These are phyloP conservation scores for Poa annua DNA, from an alignment of 176 grass and related monocot species.

Conservation along the genomic window DNA sequence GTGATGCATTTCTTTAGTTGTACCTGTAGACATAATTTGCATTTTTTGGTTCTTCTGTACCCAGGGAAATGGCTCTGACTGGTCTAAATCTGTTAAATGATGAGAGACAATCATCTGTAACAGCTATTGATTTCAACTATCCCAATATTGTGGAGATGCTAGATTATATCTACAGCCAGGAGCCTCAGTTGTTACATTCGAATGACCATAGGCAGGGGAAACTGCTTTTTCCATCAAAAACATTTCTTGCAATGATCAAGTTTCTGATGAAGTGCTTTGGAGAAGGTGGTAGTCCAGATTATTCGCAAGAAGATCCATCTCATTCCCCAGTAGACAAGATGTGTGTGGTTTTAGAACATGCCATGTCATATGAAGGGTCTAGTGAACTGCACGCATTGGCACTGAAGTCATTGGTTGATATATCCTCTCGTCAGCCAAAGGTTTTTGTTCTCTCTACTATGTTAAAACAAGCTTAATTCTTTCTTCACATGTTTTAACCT, in stretches of 20 bases:
- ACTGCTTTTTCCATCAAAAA: slow-evolving; percentile 72
- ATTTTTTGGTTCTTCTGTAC: slow-evolving; percentile 42
- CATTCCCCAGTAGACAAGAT: slow-evolving; percentile 58
- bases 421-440: slow-evolving; percentile 72
- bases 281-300: slow-evolving; percentile 44
- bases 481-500: slow-evolving; percentile 35
- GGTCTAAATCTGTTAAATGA: slow-evolving; percentile 81
- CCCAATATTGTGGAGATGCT: slow-evolving; percentile 70
- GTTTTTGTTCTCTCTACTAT: slow-evolving; percentile 46
- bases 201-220: slow-evolving; percentile 57
- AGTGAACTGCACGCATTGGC: slow-evolving; percentile 83
- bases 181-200: slow-evolving; percentile 67
- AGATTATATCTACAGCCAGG: slow-evolving; percentile 69
- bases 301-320: slow-evolving; percentile 50
- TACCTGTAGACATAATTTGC: slow-evolving; percentile 25
- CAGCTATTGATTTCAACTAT: slow-evolving; percentile 60
- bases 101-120: slow-evolving; percentile 53
- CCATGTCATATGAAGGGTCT: slow-evolving; percentile 84
- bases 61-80: slow-evolving; percentile 94
- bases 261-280: slow-evolving; percentile 97
- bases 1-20: slow-evolving; percentile 21
- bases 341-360: slow-evolving; percentile 82
- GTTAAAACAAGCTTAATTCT: slow-evolving; percentile 25
- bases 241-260: slow-evolving; percentile 86
- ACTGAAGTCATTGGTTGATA: slow-evolving; percentile 88